These are phyloP conservation scores for Aspergillus oerlinghausenensis DNA, from an alignment of 2,329 filamentous ascomycete genomes.

Conservation along the genomic window DNA sequence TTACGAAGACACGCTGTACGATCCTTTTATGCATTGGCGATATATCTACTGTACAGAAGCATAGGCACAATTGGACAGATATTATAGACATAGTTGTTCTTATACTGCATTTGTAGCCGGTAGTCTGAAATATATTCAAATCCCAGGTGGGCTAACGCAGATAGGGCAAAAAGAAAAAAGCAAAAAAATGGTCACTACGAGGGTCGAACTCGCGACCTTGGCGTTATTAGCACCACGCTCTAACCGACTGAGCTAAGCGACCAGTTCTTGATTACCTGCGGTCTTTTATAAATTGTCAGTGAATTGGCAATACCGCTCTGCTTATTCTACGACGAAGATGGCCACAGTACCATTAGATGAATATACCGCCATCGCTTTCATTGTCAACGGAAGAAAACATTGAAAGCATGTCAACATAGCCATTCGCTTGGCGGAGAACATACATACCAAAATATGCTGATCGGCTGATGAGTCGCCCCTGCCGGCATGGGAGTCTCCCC, in stretches of 20 bases:
- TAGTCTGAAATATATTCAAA: no score
- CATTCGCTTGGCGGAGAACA: no score
- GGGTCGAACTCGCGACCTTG: background rate
- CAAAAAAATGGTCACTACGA: background rate
- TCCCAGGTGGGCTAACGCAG: background rate
- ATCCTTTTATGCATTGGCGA: background rate
- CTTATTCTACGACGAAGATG: no score
- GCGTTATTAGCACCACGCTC: background rate
- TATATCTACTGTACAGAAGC: background rate
- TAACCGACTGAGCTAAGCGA: background rate
- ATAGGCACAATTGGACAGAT: background rate
- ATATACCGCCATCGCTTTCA: no score
- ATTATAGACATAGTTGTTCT: background rate
- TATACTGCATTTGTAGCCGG: background rate
- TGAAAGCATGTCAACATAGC: no score
- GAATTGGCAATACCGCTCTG: no score
- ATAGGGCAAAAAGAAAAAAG: background rate
- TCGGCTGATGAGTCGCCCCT: no score
- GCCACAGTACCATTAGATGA: no score
- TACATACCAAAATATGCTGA: no score
- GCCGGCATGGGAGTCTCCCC: no score
- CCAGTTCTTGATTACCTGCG: background rate
- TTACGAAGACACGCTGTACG: background rate
- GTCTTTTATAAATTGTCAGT: rapidly evolving
- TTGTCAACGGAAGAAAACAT: no score